A percentile compares a stretch with the other conserved stretches of the same genome.
phyloP scores from a whole-genome alignment of 2,329 filamentous ascomycete species.

The Cordyceps javanica region DNA sequence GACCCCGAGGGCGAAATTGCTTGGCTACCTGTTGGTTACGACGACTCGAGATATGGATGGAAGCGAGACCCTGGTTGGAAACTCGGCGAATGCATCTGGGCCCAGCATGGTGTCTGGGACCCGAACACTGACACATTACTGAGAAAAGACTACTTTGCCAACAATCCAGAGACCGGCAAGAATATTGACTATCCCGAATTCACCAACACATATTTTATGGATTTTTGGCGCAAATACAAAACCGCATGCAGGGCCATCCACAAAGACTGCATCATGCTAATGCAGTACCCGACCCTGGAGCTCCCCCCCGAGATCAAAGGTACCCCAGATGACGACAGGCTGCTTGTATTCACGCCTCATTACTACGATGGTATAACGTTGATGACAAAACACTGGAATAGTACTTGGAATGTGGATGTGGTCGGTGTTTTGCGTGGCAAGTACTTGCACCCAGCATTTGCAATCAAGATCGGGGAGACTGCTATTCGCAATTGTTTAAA shows the following conservation, averaged over 20 bases:
- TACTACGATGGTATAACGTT: slow-evolving; percentile 96
- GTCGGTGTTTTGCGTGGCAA: slow-evolving; percentile 84
- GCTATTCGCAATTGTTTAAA: slow-evolving; percentile 91
- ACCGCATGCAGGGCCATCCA: slow-evolving; percentile 71
- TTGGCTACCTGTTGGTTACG: slow-evolving; percentile 77
- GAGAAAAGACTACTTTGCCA: slow-evolving; percentile 81
- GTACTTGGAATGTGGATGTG: slow-evolving; percentile 94
- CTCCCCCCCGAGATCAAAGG: slow-evolving; percentile 84
- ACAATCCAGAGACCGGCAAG: slow-evolving; percentile 67
- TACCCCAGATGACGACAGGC: slow-evolving; percentile 80
- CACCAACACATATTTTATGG: slow-evolving; percentile 87
- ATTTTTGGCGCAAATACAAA: slow-evolving; percentile 71
- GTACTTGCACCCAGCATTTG: slow-evolving; percentile 84
- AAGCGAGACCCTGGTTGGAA: slow-evolving; percentile 84
- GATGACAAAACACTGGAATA: slow-evolving; percentile 98
- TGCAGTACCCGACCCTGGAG: slow-evolving; percentile 88
- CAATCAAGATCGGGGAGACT: slow-evolving; percentile 85
- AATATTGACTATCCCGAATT: slow-evolving; percentile 76
- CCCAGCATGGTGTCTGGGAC: slow-evolving; percentile 95
- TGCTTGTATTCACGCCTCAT: slow-evolving; percentile 88
- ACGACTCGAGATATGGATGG: slow-evolving; percentile 86
- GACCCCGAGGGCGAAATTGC: slow-evolving; percentile 81
- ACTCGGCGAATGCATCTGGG: slow-evolving; percentile 93
- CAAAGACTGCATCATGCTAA: slow-evolving; percentile 76
- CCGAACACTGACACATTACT: slow-evolving; percentile 68